Base-by-base conservation (phyloP, 2,329 filamentous ascomycete species). In the Neophaeococcomyces mojaviensis region DNA sequence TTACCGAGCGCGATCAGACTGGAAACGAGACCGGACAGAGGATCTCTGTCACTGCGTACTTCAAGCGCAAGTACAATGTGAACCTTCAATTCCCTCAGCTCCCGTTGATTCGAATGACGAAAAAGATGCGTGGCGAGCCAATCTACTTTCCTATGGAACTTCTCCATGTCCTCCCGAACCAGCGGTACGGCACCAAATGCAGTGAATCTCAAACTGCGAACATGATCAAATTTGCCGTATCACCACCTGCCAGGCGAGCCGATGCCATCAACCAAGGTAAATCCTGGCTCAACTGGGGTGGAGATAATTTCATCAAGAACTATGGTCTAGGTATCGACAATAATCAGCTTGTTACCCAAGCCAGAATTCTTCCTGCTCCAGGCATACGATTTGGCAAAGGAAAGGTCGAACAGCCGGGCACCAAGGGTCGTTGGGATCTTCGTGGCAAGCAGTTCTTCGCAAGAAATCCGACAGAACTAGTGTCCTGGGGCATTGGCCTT, bases 211-310 rank as follows among this genome's bases (percentile, higher is more conserved):
- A 94, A 67, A 96, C 90, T 0, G 70, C 82, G 0, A 68, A 76
- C 4, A 98, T 98, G 92, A 96, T 98, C 69, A 90, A 85, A 64
- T 88, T 90, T 58, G 89, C 90, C 0, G 90, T 95, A 3, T 87
- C 84, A 4, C 76, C 82, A 1, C 92, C 92, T 0, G 61, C 63
- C 0, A 62, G 80, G 24, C 85, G 92, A n/a, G 77, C 79, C 54
- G 56, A 62, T 0, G 78, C 84, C 16, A 88, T 97, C 55, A 68
- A 80, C 39, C 62, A 76, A 3, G 84, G 84, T 13, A 77, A 95
- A 7, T 60, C 68, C 0, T 76, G 84, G 53, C 72, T 90, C 0
- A 69, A 79, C 8, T 92, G 87, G 79, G 54, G 58, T 1, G 60
- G 73, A 0, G 92, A 98, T 54, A 77, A 74, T 0, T 82, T 84